Conservation (phyloP, 345 rosid species). For the Arabidopsis suecica region DNA sequence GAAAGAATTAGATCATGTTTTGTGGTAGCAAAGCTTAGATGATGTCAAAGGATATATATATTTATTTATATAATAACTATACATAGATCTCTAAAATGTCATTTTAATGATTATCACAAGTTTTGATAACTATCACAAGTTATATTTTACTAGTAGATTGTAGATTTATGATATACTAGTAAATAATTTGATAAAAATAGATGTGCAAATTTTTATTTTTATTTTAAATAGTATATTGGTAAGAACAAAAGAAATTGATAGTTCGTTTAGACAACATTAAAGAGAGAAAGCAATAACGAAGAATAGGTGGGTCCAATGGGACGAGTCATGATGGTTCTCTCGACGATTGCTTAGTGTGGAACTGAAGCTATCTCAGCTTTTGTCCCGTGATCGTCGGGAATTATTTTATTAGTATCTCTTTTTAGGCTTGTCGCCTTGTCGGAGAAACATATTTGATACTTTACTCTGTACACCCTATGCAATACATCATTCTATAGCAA, state of each 20-base stretch:
- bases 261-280: constrained; percentile 16
- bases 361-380: constrained; percentile 35
- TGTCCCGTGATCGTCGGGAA: constrained; percentile 42
- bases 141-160: neutral
- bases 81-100: neutral
- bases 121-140: neutral
- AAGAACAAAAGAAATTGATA: neutral
- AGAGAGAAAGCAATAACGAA: constrained; percentile 21
- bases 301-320: constrained; percentile 31
- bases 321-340: constrained; percentile 23
- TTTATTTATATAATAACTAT: neutral
- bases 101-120: constrained; percentile 19
- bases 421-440: constrained; percentile 1
- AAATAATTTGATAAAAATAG: neutral
- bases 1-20: constrained; percentile 35
- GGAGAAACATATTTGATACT: neutral
- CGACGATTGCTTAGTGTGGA: constrained; percentile 42
- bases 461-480: neutral
- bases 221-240: neutral
- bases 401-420: neutral
- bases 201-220: too few relatives aligned
- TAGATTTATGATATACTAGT: neutral
- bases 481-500: neutral
- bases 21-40: constrained; percentile 19
- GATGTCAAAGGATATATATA: neutral